phyloP scores from a whole-genome alignment of 805 yeast genomes.

The Cyberlindnera misumaiensis region DNA sequence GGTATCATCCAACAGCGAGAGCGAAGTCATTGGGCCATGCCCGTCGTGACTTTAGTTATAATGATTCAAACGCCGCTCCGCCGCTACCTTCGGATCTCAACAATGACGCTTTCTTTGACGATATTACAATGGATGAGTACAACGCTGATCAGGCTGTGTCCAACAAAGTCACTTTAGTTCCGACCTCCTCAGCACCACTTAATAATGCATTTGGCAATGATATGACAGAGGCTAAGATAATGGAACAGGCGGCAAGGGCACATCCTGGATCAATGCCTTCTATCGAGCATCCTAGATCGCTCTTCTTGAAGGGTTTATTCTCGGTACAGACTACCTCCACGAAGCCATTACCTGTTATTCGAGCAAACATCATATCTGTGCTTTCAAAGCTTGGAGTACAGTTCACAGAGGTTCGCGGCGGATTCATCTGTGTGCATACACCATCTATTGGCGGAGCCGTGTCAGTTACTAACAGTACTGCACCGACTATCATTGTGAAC shows the following conservation, averaged over 20 bases:
- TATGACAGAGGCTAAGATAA: slow-evolving; percentile 41
- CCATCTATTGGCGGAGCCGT: slow-evolving; percentile 34
- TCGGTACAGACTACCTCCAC: slow-evolving; percentile 94
- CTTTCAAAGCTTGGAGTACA: slow-evolving; percentile 71
- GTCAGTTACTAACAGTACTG: neutral
- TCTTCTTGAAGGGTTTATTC: slow-evolving; percentile 88
- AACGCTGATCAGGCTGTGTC: slow-evolving; percentile 11
- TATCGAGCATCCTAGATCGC: slow-evolving; percentile 85
- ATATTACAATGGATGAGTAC: slow-evolving; percentile 54
- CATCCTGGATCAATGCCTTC: slow-evolving; percentile 84
- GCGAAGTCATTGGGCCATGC: slow-evolving; percentile 81
- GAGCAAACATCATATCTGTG: slow-evolving; percentile 76
- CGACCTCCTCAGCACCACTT: slow-evolving; percentile 5
- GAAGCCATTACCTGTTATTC: slow-evolving; percentile 80
- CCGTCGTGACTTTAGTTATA: slow-evolving; percentile 40
- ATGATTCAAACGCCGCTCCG: slow-evolving; percentile 15
- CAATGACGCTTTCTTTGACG: slow-evolving; percentile 44
- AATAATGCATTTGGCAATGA: slow-evolving; percentile 20
- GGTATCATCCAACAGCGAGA: slow-evolving; percentile 73
- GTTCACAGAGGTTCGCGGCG: slow-evolving; percentile 88
- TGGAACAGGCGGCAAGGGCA: slow-evolving; percentile 47
- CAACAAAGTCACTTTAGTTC: slow-evolving; percentile 2
- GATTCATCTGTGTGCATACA: slow-evolving; percentile 74
- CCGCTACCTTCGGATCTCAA: slow-evolving; percentile 27
- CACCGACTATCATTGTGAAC: neutral